These are phyloP conservation scores for Podospora pseudocomata DNA, from an alignment of 495 filamentous ascomycete genomes.

Conservation along the genomic window DNA sequence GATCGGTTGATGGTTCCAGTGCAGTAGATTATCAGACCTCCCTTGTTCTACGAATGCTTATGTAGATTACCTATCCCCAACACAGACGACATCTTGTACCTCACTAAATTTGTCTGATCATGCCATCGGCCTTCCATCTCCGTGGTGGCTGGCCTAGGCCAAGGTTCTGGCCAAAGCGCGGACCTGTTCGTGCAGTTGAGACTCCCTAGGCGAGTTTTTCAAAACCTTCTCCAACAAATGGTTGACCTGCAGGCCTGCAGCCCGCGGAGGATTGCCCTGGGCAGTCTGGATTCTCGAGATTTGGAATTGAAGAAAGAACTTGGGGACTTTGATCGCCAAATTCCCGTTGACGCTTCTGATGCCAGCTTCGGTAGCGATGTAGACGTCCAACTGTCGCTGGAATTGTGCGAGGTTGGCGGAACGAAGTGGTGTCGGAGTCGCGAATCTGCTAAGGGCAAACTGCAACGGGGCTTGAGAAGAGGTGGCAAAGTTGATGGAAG, in stretches of 20 bases:
- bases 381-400: constrained; percentile 42
- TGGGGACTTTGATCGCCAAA: constrained; percentile 47
- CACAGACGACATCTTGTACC: no score
- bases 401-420: constrained; percentile 39
- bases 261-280: constrained; percentile 44
- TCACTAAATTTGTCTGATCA: no score
- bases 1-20: constrained; percentile 55
- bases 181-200: constrained; percentile 39
- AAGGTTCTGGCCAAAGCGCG: constrained; percentile 33
- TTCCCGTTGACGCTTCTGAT: constrained; percentile 43
- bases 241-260: constrained; percentile 42
- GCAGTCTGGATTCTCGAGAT: constrained; percentile 48
- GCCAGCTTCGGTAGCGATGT: constrained; percentile 49
- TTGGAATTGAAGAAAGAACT: constrained; percentile 50
- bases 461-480: constrained; percentile 35
- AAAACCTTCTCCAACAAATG: constrained; percentile 47
- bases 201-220: constrained; percentile 43
- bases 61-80: no score
- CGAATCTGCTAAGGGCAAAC: constrained; percentile 44
- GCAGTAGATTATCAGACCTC: constrained; percentile 10
- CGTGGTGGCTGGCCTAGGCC: constrained; percentile 15
- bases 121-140: no score
- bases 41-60: no score
- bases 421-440: constrained; percentile 39
- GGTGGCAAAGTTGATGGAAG: constrained; percentile 43